Evolutionary conservation across 2,329 filamentous ascomycete species (phyloP), one percentile per base, ranked within the genome.

Genomic region (Penicillium sp.): DNA sequence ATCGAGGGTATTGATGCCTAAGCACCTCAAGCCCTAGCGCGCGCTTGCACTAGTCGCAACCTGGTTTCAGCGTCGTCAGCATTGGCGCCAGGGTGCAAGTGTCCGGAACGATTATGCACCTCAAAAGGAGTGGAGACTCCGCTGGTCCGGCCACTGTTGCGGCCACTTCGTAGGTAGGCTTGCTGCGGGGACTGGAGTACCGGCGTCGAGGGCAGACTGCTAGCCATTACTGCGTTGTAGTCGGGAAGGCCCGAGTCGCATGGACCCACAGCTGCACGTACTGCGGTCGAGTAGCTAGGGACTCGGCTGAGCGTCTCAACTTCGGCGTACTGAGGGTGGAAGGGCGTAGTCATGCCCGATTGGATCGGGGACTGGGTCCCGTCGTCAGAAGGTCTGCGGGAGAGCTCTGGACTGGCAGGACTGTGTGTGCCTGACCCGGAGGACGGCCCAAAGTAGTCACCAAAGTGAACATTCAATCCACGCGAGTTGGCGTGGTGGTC

Each of bases 231-330:
- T 2, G 85, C 81, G 51, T 80, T 74, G 65, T 91, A 91, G 65
- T 88, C 84, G 0, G 88, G 88, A 6, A 89, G 78, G 12, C 71
- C 71, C 5, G 75, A 69, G 29, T 77, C 77, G 21, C 79, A 77
- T 6, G 78, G 77, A 31, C 81, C 79, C 15, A 84, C 81, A 5
- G 85, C 83, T 0, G 85, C 83, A 57, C 82, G 83, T 24, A 90
- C 83, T 0, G 88, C 88, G 1, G 88, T 91, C 15, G 82, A 81
- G 68, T 92, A 92, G 51, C 88, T 91, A 1, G 88, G 88, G 2
- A 92, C 88, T 59, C 87, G 87, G 67, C 80, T 87, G 39, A 91
- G 74, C 58, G 85, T 81, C 44, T 81, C 80, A 59, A 89, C 73
- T 57, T 88, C 84, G 16, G 79, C 74, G 44, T 79, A 77, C 54